These are phyloP conservation scores for Kazachstania kunashirensis DNA, from an alignment of 805 yeast species.

Conservation along the genomic window DNA sequence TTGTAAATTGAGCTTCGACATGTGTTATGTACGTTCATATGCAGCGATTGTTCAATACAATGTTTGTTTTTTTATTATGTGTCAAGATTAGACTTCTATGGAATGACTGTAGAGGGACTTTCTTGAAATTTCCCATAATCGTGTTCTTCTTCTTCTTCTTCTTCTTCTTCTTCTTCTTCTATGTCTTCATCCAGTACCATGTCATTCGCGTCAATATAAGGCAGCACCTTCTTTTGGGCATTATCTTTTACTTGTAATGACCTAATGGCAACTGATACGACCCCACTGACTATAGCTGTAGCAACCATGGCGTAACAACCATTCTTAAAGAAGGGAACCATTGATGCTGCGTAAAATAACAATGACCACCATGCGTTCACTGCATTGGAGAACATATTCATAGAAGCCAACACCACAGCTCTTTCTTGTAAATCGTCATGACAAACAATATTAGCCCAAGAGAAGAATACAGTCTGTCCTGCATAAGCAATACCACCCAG, in stretches of 20 bases:
- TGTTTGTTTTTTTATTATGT: no score
- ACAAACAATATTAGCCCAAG: constrained; percentile 56
- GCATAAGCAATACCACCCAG: constrained; percentile 46
- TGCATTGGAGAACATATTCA: constrained; percentile 56
- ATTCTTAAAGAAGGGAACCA: constrained; percentile 41
- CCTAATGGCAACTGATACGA: constrained; percentile 36
- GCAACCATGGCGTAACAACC: constrained; percentile 52
- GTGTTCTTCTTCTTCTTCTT: constrained; percentile 7
- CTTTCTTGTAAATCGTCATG: constrained; percentile 52
- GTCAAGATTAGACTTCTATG: no score
- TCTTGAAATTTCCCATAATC: constrained; percentile 1
- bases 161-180: constrained; percentile 15
- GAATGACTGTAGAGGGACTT: no score
- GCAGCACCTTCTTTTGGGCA: constrained; percentile 12
- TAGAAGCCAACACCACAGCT: constrained; percentile 53
- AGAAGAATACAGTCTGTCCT: constrained; percentile 51
- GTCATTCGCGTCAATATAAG: constrained; percentile 25
- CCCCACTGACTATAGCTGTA: constrained; percentile 36
- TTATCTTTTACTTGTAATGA: constrained; percentile 35
- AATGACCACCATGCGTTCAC: constrained; percentile 60
- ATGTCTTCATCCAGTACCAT: constrained; percentile 14
- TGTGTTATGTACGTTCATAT: no score
- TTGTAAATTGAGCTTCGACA: no score
- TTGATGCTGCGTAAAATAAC: constrained; percentile 41
- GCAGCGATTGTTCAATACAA: no score